Percentiles rank a stretch among this genome's conserved stretches.
These are phyloP conservation scores for Aspergillus sergii DNA, from an alignment of 2,329 filamentous ascomycete species.

Conservation along the genomic window DNA sequence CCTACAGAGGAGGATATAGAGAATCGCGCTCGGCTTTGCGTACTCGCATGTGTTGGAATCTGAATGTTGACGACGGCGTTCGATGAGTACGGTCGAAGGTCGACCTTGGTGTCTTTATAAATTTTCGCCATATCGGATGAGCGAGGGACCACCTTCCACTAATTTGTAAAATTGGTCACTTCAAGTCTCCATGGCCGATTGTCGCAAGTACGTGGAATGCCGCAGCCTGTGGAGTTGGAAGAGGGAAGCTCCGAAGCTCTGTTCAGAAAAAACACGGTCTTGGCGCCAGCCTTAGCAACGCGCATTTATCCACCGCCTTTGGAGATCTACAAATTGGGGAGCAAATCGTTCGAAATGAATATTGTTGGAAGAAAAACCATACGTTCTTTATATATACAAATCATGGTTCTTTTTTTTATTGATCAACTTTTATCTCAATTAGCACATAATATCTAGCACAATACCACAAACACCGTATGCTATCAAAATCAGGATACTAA, in stretches of 20 bases:
- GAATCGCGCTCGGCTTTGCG: slow-evolving; percentile 50
- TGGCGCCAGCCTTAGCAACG: slow-evolving; percentile 28
- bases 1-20: slow-evolving; percentile 48
- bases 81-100: slow-evolving; percentile 72
- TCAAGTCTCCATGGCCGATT: slow-evolving; percentile 38
- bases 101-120: slow-evolving; percentile 86
- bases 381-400: neutral
- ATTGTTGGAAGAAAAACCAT: neutral
- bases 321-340: neutral
- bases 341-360: neutral
- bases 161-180: slow-evolving; percentile 20
- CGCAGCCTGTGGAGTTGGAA: slow-evolving; percentile 25
- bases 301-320: slow-evolving; percentile 15
- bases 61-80: slow-evolving; percentile 72
- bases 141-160: slow-evolving; percentile 23
- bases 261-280: slow-evolving; percentile 40
- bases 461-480: neutral
- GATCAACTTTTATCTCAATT: neutral
- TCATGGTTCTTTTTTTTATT: neutral
- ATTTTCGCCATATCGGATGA: slow-evolving; percentile 64
- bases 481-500: neutral
- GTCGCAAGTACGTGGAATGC: slow-evolving; percentile 21
- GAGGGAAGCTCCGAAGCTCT: slow-evolving; percentile 30
- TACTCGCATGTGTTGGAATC: slow-evolving; percentile 56
- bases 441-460: neutral